Evolutionary conservation across 2,329 filamentous ascomycete species (phyloP), one percentile per base, ranked within the genome.

Genomic region (Aspergillus neoniger): DNA sequence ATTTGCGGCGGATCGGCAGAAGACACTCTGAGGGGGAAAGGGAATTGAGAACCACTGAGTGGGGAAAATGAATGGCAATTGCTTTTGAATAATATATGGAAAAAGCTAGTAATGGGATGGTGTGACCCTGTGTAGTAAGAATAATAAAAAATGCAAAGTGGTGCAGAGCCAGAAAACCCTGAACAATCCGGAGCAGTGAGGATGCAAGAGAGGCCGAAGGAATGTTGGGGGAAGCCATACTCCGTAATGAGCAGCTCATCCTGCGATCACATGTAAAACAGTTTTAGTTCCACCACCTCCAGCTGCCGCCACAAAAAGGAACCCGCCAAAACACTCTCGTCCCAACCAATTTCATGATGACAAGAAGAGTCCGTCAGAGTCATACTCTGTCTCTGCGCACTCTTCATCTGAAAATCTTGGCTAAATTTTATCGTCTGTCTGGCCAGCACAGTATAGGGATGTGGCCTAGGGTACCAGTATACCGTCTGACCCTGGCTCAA

Each of bases 1-100:
- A 54, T 57, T 49, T 61, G 59, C 48, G 50, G 53, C 30, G 59
- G 59, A 61, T 61, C 56, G 59, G 39, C 59, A 43, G 58, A 54
- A 43, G 30, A 10, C 53, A 21, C 43, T 4, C 41, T 55, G 43
- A 38, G 15, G 39, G 39, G 52, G 41, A 56, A 28, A 48, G 44
- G 44, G 23, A 21, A 51, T 25, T 25, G 43, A 52, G 30, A 23
- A 21, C 39, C 14, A 47, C n/a, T 15, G 2, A 12, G 10, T 12
- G 38, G 14, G 25, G 21, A 8, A 2, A 36, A 36, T 36, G 32
- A 39, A 28, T 43, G 21, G 19, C 32, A 36, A 28, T 54, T 19
- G 36, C 17, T 28, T n/a, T 28, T 5, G 28, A 36, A 54, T 17
- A 28, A 39, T 12, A 38, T 21, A 12, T 17, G 8, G 25, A 8